Percentiles rank a stretch among this genome's conserved stretches.
Evolutionary conservation across 176 grass and related monocot genomes (phyloP).

Genomic region (Pontederia crassipes): DNA sequence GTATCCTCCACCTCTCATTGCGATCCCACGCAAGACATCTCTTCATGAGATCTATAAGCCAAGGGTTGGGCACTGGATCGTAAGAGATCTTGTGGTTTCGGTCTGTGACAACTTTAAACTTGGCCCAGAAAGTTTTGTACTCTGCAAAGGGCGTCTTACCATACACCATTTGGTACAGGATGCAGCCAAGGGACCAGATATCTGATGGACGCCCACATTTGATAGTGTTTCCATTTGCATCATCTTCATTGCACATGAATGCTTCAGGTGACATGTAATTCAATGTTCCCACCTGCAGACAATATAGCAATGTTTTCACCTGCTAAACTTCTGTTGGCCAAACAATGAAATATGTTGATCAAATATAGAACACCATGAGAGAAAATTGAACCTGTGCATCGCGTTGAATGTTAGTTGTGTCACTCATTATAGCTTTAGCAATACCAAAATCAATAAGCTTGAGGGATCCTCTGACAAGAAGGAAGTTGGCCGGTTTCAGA

Average conservation of each 20-base stretch:
- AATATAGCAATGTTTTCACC: not conserved
- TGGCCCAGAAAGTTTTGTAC: slow-evolving; percentile 80
- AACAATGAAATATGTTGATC: not conserved
- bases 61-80: slow-evolving; percentile 65
- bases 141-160: slow-evolving; percentile 86
- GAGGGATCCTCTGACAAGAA: slow-evolving; percentile 62
- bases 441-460: slow-evolving; percentile 89
- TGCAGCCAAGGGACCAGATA: slow-evolving; percentile 97
- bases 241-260: slow-evolving; percentile 76
- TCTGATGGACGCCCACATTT: slow-evolving; percentile 90
- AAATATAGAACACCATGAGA: not conserved
- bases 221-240: slow-evolving; percentile 45
- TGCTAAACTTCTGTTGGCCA: not conserved
- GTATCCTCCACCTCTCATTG: slow-evolving; percentile 76
- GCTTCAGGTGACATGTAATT: slow-evolving; percentile 99
- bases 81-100: slow-evolving; percentile 57
- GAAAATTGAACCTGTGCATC: slow-evolving; percentile 60
- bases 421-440: slow-evolving; percentile 75
- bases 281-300: slow-evolving; percentile 79
- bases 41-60: slow-evolving; percentile 83
- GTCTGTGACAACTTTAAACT: slow-evolving; percentile 83
- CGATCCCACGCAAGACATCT: slow-evolving; percentile 77
- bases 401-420: slow-evolving; percentile 77
- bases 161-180: slow-evolving; percentile 97
- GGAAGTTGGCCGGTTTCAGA: slow-evolving; percentile 92